Evolutionary conservation across 177 flowering plant genomes (phyloP).

Genomic region (Vitis hybrid): DNA sequence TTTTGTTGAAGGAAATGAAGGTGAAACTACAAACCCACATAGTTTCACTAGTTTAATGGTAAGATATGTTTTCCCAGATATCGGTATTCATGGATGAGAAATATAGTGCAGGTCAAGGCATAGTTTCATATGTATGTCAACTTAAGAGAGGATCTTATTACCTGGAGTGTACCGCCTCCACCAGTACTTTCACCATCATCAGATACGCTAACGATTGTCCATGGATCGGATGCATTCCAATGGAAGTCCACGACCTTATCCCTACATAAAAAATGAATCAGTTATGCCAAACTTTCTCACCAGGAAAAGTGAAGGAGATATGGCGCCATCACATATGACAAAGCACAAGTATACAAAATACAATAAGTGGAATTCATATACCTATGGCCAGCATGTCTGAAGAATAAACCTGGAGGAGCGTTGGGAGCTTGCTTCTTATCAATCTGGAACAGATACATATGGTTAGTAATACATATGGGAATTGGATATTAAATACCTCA

Average conservation of each 20-base stretch:
- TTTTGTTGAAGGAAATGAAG: no score
- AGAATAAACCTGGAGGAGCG: conserved; percentile 67
- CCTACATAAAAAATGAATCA: conserved; percentile 35
- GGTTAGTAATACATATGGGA: background rate
- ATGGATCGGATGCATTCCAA: conserved; percentile 87
- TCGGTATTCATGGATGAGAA: no score
- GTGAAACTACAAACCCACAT: no score
- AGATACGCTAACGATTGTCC: conserved; percentile 97
- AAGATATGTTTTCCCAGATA: no score
- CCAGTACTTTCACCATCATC: conserved; percentile 88
- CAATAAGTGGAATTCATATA: conserved; percentile 12
- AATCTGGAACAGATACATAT: conserved; percentile 33
- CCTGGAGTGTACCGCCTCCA: conserved; percentile 98
- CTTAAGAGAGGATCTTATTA: conserved; percentile 9
- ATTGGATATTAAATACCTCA: background rate
- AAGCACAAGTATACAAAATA: background rate
- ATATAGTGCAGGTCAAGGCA: no score
- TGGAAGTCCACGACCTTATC: conserved; percentile 96
- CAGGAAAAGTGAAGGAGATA: no score
- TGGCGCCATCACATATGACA: background rate
- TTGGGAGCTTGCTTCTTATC: conserved; percentile 34
- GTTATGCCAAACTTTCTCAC: no score
- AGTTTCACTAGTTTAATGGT: no score
- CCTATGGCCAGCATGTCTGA: conserved; percentile 85
- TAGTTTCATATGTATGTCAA: no score